A percentile compares a stretch with the other conserved stretches of the same genome.
Conservation (phyloP, 192 early-diverging fungal genomes). For the Geranomyces michiganensis region DNA sequence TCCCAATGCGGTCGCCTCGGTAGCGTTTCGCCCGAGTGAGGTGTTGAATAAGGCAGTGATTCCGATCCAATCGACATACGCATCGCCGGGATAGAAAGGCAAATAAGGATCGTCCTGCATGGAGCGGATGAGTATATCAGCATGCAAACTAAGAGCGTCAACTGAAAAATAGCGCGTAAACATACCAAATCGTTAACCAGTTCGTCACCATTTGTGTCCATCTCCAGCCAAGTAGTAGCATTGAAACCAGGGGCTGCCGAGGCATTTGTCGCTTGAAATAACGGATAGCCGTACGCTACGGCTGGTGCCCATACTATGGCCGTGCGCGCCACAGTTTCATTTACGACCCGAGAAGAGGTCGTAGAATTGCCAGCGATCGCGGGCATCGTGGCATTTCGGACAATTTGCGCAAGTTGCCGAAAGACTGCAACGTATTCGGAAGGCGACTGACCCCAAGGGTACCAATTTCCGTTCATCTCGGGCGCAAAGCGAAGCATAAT, state of each 20-base stretch:
- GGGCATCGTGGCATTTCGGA: constrained; percentile 34
- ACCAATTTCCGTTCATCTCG: constrained; percentile 51
- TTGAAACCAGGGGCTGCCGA: neutral
- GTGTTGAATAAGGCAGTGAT: constrained; percentile 35
- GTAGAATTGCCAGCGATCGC: neutral
- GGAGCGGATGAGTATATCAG: neutral
- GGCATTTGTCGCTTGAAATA: neutral
- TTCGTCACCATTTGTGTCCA: constrained; percentile 55
- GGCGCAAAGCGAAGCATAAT: constrained; percentile 43
- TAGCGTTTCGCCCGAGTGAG: constrained; percentile 21
- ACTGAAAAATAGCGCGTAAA: neutral
- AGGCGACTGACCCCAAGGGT: constrained; percentile 40
- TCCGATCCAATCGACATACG: constrained; percentile 53
- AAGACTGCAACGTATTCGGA: constrained; percentile 15
- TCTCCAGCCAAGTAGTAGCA: constrained; percentile 4
- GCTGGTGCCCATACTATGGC: constrained; percentile 46
- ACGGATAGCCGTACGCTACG: constrained; percentile 45
- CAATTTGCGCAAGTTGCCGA: constrained; percentile 19
- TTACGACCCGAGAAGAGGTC: constrained; percentile 5
- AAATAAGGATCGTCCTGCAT: constrained; percentile 49
- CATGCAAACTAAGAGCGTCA: neutral
- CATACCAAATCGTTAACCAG: constrained; percentile 30
- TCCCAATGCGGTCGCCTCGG: constrained; percentile 6
- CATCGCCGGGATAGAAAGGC: constrained; percentile 53
- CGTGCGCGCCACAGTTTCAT: constrained; percentile 6